phyloP scores from a whole-genome alignment of 306 rosid species.

The Hippophae rhamnoides region DNA sequence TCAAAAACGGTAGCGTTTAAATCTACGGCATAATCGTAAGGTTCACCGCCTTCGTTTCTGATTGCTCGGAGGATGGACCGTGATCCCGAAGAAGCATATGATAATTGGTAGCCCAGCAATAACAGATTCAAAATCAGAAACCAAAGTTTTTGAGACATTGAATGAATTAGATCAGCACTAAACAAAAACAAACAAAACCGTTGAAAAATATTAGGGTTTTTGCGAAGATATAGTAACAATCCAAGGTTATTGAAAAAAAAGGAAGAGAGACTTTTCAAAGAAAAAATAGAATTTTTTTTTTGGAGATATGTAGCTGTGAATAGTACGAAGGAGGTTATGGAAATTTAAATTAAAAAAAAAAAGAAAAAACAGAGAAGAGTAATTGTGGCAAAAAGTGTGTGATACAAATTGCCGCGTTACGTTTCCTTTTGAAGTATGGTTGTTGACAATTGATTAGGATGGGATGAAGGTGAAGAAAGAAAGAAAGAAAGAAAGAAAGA shows the following conservation, averaged over 20 bases:
- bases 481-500: too few relatives aligned
- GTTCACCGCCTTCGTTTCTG: constrained; percentile 24
- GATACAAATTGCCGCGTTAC: too few relatives aligned
- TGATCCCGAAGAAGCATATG: constrained; percentile 30
- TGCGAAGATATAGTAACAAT: constrained; percentile 2
- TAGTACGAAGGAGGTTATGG: too few relatives aligned
- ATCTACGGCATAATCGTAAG: constrained; percentile 59
- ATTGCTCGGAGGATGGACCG: constrained; percentile 61
- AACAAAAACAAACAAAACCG: background rate
- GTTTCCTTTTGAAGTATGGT: too few relatives aligned
- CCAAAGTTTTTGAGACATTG: constrained; percentile 35
- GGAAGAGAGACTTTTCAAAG: background rate
- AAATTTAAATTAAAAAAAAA: too few relatives aligned
- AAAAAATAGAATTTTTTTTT: background rate
- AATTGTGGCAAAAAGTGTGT: too few relatives aligned
- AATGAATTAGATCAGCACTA: constrained; percentile 5
- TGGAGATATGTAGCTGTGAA: background rate
- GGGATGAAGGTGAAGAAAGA: too few relatives aligned
- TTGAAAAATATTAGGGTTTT: background rate
- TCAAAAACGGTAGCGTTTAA: constrained; percentile 72
- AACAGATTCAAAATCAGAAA: constrained; percentile 33
- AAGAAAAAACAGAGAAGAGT: too few relatives aligned
- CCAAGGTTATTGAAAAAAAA: background rate
- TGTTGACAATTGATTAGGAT: too few relatives aligned
- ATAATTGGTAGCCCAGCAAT: constrained; percentile 25